Base-by-base conservation (phyloP, 371 early-diverging fungal species). In the Parasitella parasitica region DNA sequence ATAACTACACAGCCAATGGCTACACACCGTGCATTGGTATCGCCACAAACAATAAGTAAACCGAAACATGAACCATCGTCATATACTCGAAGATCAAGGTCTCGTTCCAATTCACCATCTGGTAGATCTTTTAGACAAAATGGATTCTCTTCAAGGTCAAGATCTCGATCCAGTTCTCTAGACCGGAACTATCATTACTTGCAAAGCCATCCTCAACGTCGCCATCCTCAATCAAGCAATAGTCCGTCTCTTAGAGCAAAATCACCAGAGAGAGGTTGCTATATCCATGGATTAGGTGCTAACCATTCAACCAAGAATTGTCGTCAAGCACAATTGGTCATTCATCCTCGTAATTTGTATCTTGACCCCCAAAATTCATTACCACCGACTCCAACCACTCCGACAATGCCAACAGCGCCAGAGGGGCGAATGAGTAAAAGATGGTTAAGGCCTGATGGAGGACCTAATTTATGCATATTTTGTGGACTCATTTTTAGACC, bases 321-420 rank as follows among this genome's bases (percentile, higher is more conserved):
- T n/a, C 20, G 48, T 24, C 57, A 57, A 41, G 46, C 57, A 2
- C 57, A 57, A 57, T 34, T 57, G 26, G 36, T 57, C n/a, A 57
- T 57, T 24, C 34, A 46, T 0, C 18, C 57, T 8, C 46, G 48
- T 35, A 43, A 28, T 30, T 7, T 43, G 4, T 20, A 20, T 7
- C 43, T 43, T 43, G 43, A 41, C 16, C 20, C 9, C 0, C 39
- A 22, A 9, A 4, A 20, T 39, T 7, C 20, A 1, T 15, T 32
- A 13, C 32, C 56, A 6, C 41, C 41, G 1, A 18, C n/a, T n/a
- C n/a, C n/a, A n/a, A n/a, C n/a, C n/a, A n/a, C n/a, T n/a, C n/a
- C n/a, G n/a, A n/a, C n/a, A n/a, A n/a, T n/a, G n/a, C n/a, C n/a
- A n/a, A n/a, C n/a, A n/a, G n/a, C n/a, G n/a, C n/a, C n/a, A n/a